Evolutionary conservation across 441 rosid species (phyloP).

Genomic region (Gossypium trilobum): DNA sequence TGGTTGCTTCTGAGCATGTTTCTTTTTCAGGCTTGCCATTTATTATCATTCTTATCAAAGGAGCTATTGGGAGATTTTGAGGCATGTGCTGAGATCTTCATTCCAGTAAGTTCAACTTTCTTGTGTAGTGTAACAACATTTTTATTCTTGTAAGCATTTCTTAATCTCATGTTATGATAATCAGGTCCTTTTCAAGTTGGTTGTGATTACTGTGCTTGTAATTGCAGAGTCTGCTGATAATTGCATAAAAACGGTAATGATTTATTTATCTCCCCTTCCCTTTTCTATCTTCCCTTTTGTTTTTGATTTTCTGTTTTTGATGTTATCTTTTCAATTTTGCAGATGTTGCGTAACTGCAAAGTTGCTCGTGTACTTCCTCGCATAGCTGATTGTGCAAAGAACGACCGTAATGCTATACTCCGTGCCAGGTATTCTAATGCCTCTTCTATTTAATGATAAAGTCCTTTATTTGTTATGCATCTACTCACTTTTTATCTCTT

Average conservation of each 20-base stretch:
- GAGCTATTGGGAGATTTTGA: slow-evolving; percentile 94
- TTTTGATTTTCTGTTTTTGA: slow-evolving; percentile 16
- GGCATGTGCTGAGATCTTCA: slow-evolving; percentile 80
- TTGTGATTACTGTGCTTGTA: slow-evolving; percentile 99
- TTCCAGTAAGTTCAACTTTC: slow-evolving; percentile 56
- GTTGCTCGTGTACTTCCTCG: slow-evolving; percentile 85
- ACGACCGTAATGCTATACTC: slow-evolving; percentile 79
- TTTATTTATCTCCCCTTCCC: slow-evolving; percentile 6
- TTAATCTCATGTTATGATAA: slow-evolving; percentile 34
- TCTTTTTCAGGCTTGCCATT: slow-evolving; percentile 74
- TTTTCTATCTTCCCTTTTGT: slow-evolving; percentile 12
- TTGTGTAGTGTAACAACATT: slow-evolving; percentile 11
- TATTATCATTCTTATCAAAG: slow-evolving; percentile 85
- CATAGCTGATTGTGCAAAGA: slow-evolving; percentile 84
- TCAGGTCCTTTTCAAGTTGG: slow-evolving; percentile 99
- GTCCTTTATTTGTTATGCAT: slow-evolving; percentile 12
- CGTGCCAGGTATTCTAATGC: slow-evolving; percentile 66
- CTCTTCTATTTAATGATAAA: slow-evolving; percentile 5
- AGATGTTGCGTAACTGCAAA: slow-evolving; percentile 97
- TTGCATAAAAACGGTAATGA: slow-evolving; percentile 86
- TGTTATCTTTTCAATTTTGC: slow-evolving; percentile 10
- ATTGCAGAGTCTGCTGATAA: slow-evolving; percentile 98
- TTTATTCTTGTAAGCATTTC: slow-evolving; percentile 11
- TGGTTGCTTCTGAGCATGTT: slow-evolving; percentile 18
- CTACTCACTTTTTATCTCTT: slow-evolving; percentile 11